Base-by-base conservation (phyloP, 2,329 filamentous ascomycete genomes). In the Grosmannia serpens region DNA sequence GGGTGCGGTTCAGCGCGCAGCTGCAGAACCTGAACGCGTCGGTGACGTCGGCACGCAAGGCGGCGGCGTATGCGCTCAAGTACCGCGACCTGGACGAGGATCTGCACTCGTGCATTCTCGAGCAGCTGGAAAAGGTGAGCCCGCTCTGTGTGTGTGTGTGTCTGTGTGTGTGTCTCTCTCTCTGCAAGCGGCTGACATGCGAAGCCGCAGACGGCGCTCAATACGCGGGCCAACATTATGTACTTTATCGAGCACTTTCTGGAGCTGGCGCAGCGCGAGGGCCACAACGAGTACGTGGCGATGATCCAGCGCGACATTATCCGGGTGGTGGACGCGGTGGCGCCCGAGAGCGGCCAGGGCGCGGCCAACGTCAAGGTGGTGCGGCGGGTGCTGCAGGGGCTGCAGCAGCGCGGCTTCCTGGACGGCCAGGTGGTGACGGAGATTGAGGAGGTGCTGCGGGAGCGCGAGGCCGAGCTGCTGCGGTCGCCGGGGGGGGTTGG, bases 211-310 rank as follows among this genome's bases (percentile, higher is more conserved):
- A 95, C 89, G 65, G 92, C 89, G 64, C 95, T 99, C 88, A 99
- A 99, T 73, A 95, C 87, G 56, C 82, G 92, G 61, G 95, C 94
- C 60, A 99, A 99, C 70, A 97, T 99, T 71, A 95, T 99, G 88
- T 99, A 95, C 74, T 99, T 99, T 73, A 87, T 99, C 68, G 92
- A 97, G 68, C 88, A 92, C 65, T 89, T 99, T 65, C 88, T 95
- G 69, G 92, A 97, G 69, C 80, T 90, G 73, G 88, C 90, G 26
- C 80, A 83, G 62, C 87, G 85, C 64, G 88, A 90, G 64, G 82
- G 84, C 62, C 85, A 94, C 65, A 74, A 81, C 57, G 86, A 89
- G 62, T 99, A 96, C 68, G 85, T 96, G 31, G 84, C 87, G 56
- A 96, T 97, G 90, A 89, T 99, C 74, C 89, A 96, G 72, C 81